These are phyloP conservation scores for Cutaneotrichosporon cyanovorans DNA, from an alignment of 1,284 basidiomycete genomes.

Conservation along the genomic window DNA sequence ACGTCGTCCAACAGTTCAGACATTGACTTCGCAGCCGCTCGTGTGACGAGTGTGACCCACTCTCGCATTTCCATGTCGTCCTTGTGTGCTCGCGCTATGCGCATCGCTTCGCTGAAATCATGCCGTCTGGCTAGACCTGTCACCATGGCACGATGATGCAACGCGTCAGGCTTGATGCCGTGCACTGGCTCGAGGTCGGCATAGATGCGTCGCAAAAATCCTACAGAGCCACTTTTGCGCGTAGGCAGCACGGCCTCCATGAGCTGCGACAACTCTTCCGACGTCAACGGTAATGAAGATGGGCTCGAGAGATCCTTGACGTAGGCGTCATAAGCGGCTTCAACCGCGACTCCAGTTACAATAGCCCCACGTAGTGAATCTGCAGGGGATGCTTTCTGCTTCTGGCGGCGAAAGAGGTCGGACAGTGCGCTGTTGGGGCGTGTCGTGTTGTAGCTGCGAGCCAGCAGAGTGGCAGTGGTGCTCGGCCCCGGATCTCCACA, in stretches of 20 bases:
- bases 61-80: constrained; percentile 1
- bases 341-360: no score
- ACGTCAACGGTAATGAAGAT: not conserved
- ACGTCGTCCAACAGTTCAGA: no score
- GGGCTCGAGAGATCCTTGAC: no score
- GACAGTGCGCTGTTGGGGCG: no score
- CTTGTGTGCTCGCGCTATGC: constrained; percentile 3
- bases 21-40: not conserved
- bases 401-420: no score
- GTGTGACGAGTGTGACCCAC: constrained; percentile 7
- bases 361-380: no score
- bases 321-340: no score
- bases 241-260: not conserved
- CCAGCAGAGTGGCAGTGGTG: no score
- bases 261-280: not conserved
- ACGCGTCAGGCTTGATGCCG: not conserved
- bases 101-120: constrained; percentile 8
- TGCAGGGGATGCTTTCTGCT: not conserved
- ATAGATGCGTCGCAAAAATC: constrained; percentile 1
- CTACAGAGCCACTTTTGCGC: not conserved
- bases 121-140: constrained; percentile 4
- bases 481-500: no score
- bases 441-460: no score
- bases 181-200: constrained; percentile 8
- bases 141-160: constrained; percentile 1